Conservation (phyloP, 2,329 filamentous ascomycete species). For the Diaporthe caulivora region DNA sequence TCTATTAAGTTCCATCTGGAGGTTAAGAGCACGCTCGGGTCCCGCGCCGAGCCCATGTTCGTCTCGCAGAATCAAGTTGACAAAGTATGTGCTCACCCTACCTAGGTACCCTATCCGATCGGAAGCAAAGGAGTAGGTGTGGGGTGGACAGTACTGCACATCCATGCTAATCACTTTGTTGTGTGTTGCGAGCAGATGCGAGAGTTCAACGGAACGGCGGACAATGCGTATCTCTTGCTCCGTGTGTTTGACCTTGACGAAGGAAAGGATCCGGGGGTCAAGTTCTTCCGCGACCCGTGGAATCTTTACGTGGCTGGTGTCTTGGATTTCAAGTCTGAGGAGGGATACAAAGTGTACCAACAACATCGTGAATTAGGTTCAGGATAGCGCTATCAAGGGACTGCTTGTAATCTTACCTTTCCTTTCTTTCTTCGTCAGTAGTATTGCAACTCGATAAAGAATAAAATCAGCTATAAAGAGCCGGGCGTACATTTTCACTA, state of each 20-base stretch:
- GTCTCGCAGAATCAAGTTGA: slow-evolving; percentile 22
- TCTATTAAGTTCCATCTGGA: slow-evolving; percentile 6
- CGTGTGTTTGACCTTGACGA: slow-evolving; percentile 1
- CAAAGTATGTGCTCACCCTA: background rate
- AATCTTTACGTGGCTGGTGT: background rate
- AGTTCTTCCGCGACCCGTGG: background rate
- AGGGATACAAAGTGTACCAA: slow-evolving; percentile 12
- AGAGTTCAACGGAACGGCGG: background rate
- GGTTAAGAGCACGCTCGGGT: background rate
- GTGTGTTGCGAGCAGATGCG: background rate
- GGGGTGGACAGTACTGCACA: background rate
- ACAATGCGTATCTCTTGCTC: slow-evolving; percentile 3
- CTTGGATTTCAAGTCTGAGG: slow-evolving; percentile 5
- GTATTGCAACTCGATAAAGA: no score
- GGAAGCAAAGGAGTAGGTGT: background rate
- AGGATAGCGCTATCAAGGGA: no score
- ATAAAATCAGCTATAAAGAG: no score
- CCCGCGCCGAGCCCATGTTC: slow-evolving; percentile 6
- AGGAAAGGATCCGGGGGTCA: background rate
- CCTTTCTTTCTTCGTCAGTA: no score
- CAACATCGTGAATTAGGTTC: no score
- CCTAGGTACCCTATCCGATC: background rate
- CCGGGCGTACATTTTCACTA: no score
- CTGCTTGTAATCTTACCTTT: no score
- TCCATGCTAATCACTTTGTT: background rate